Percentiles rank a stretch among this genome's conserved stretches.
Conservation (phyloP, 306 rosid species). For the Aeschynomene evenia region DNA sequence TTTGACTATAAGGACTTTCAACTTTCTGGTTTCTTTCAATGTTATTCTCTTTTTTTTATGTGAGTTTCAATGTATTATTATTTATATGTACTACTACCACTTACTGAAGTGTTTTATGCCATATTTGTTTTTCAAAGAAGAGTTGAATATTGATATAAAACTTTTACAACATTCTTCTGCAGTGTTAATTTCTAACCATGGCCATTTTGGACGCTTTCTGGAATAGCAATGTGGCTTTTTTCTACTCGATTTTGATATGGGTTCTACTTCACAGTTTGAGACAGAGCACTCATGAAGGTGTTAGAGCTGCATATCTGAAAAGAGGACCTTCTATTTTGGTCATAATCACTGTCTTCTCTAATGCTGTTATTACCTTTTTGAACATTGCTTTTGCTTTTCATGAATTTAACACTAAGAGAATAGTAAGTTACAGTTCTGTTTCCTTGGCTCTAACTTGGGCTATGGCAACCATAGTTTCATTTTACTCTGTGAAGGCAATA, state of each 20-base stretch:
- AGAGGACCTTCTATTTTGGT: conserved; percentile 16
- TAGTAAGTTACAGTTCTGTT: conserved; percentile 27
- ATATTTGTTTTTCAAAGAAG: no score
- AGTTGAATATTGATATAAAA: neutral
- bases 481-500: conserved; percentile 39
- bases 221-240: conserved; percentile 49
- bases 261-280: conserved; percentile 46
- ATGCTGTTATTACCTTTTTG: conserved; percentile 41
- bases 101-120: no score
- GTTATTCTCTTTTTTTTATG: no score
- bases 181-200: neutral
- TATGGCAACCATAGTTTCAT: conserved; percentile 49
- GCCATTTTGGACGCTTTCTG: conserved; percentile 33
- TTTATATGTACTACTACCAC: no score
- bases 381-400: conserved; percentile 46
- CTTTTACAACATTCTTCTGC: conserved; percentile 14
- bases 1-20: neutral
- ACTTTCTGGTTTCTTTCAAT: no score
- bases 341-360: conserved; percentile 31
- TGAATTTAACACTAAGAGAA: conserved; percentile 32
- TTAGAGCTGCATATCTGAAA: neutral
- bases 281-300: conserved; percentile 20
- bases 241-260: conserved; percentile 53
- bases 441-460: conserved; percentile 57
- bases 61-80: no score